Conservation (phyloP, 768 basidiomycete species). For the Rhizopogon vinicolor region DNA sequence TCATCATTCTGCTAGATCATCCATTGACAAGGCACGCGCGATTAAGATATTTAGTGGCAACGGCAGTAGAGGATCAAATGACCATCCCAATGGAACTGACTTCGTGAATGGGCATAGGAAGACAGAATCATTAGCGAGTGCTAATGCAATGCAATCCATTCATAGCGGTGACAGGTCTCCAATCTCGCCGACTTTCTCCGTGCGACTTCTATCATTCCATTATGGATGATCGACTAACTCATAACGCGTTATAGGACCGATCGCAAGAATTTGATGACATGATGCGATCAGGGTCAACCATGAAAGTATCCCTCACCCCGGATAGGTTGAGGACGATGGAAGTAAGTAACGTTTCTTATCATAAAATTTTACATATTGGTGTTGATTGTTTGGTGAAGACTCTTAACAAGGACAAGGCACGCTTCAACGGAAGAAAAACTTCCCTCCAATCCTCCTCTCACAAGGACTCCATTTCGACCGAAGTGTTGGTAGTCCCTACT, state of each 20-base stretch:
- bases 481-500: conserved; percentile 9
- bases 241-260: conserved; percentile 36
- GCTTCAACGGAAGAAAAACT: conserved; percentile 23
- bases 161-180: conserved; percentile 30
- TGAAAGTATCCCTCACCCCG: conserved; percentile 95
- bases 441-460: conserved; percentile 9
- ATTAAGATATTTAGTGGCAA: conserved; percentile 50
- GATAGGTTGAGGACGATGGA: conserved; percentile 92
- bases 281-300: conserved; percentile 84
- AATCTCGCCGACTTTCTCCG: conserved; percentile 29
- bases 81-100: conserved; percentile 36
- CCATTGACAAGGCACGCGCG: conserved; percentile 58
- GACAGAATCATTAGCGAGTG: conserved; percentile 50
- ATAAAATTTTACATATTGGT: conserved; percentile 8
- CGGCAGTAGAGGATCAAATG: conserved; percentile 34
- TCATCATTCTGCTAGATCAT: conserved; percentile 41
- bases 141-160: conserved; percentile 37
- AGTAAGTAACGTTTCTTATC: conserved; percentile 60
- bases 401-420: conserved; percentile 70
- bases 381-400: conserved; percentile 34
- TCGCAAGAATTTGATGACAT: conserved; percentile 90
- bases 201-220: conserved; percentile 12
- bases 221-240: neutral
- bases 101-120: conserved; percentile 47
- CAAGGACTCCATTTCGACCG: conserved; percentile 19